These are phyloP conservation scores for Cutaneotrichosporon sp. DNA, from an alignment of 1,284 basidiomycete genomes.

Conservation along the genomic window DNA sequence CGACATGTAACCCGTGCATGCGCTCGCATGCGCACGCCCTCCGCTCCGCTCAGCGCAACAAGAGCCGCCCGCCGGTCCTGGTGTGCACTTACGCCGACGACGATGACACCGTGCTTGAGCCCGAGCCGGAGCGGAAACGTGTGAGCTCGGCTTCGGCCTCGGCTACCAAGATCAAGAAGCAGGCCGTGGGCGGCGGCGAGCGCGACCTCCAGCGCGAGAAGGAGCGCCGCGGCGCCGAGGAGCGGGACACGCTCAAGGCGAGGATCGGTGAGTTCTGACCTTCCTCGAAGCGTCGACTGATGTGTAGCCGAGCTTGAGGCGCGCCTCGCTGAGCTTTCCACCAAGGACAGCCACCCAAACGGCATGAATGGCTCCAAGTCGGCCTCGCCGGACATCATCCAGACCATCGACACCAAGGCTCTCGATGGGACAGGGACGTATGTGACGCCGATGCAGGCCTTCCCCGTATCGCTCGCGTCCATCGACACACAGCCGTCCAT, in stretches of 20 bases:
- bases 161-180: constrained; percentile 12
- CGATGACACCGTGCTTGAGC: constrained; percentile 10
- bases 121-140: constrained; percentile 17
- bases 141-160: constrained; percentile 1
- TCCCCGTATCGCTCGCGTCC: constrained; percentile 7
- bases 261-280: constrained; percentile 30
- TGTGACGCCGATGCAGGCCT: constrained; percentile 13
- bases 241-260: constrained; percentile 33
- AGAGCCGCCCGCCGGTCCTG: constrained; percentile 31
- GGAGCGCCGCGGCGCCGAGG: constrained; percentile 32
- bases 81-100: constrained; percentile 42
- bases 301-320: constrained; percentile 43
- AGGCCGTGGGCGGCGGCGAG: constrained; percentile 14
- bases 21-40: constrained; percentile 49
- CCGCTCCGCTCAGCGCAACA: constrained; percentile 43
- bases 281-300: background rate
- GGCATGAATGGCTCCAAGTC: background rate
- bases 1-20: constrained; percentile 46
- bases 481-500: constrained; percentile 11
- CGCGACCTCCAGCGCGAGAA: constrained; percentile 26
- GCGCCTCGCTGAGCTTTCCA: constrained; percentile 31
- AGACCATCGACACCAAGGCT: background rate
- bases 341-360: background rate
- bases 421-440: constrained; percentile 12
- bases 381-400: background rate